Evolutionary conservation across 2,329 filamentous ascomycete species (phyloP).

Genomic region (Verruconis gallopava): DNA sequence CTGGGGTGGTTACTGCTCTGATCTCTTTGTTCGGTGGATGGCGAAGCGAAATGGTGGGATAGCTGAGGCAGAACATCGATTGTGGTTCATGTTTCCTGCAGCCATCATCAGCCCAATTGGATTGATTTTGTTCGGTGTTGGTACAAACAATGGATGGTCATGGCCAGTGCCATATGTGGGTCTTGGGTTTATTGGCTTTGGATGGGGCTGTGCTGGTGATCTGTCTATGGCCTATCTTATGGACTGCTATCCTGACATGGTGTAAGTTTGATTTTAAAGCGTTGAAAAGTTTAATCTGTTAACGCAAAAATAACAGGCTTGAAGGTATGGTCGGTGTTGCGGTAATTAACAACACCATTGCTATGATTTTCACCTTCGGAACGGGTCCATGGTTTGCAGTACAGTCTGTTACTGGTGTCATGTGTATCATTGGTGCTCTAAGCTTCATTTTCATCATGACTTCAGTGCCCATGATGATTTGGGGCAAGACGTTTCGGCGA

Average conservation of each 20-base stretch:
- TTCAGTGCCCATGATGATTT: constrained; percentile 4
- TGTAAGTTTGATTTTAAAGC: constrained; percentile 3
- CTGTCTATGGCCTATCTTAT: constrained; percentile 17
- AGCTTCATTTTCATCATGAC: constrained; percentile 7
- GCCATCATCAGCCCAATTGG: constrained; percentile 38
- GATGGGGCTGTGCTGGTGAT: constrained; percentile 46
- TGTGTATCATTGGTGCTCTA: constrained; percentile 2
- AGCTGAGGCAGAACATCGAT: constrained; percentile 42
- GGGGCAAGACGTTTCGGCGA: constrained; percentile 1
- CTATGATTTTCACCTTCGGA: constrained; percentile 5
- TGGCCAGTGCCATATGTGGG: constrained; percentile 44
- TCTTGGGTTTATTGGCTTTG: constrained; percentile 45
- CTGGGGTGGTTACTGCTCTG: constrained; percentile 45
- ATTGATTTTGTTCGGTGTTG: constrained; percentile 41
- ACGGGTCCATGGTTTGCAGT: constrained; percentile 2
- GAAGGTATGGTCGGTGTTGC: constrained; percentile 5
- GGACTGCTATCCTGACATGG: constrained; percentile 7
- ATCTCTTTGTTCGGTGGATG: constrained; percentile 43
- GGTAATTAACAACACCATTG: constrained; percentile 5
- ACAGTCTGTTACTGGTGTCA: constrained; percentile 3
- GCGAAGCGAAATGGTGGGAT: constrained; percentile 40
- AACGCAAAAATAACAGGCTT: neutral
- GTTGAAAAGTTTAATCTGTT: neutral
- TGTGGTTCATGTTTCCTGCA: constrained; percentile 40
- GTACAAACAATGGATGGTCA: constrained; percentile 36